Base-by-base conservation (phyloP, 805 yeast species). In the Hanseniaspora thailandica region DNA sequence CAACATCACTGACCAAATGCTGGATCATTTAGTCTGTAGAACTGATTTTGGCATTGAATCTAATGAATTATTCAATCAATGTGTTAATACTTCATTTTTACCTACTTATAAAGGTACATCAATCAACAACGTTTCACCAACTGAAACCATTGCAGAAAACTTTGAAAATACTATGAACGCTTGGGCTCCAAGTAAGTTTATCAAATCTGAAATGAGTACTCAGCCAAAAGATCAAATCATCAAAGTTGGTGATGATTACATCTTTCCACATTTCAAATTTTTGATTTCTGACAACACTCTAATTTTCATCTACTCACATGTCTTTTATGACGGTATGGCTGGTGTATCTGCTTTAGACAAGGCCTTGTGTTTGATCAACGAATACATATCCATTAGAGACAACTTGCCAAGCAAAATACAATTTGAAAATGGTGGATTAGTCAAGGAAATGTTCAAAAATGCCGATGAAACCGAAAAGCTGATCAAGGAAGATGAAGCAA, bases 271-370 rank as follows among this genome's bases (percentile, higher is more conserved):
- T 3, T 28, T 17, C 13, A 23, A 25, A 35, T 47, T 35, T 23
- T n/a, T 33, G 6, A 19, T 47, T 22, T 28, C 34, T 12, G 31
- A 47, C 8, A 47, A 47, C 6, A 36, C 43, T 6, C 30, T 54
- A n/a, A 28, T 40, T 9, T 54, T 54, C 20, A 39, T 40, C 3
- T 54, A 31, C 13, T 45, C 47, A 12, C 56, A 54, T 45, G 36
- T 44, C 7, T 35, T 47, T 5, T 38, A 43, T 25, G 56, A 54
- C 38, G 56, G 56, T 36, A 39, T 54, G 34, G 45, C 53, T 12
- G 53, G 53, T 23, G 47, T 43, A 3, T 41, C 31, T 22, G 47
- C 31, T 34, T 15, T 50, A 5, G 39, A 50, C 3, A 40, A 35
- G 28, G 5, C 22, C 2, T 35, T 50, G 20, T n/a, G 26, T 8